Base-by-base conservation (phyloP, 1,284 basidiomycete species). In the Tetrapyrgos nigripes region DNA sequence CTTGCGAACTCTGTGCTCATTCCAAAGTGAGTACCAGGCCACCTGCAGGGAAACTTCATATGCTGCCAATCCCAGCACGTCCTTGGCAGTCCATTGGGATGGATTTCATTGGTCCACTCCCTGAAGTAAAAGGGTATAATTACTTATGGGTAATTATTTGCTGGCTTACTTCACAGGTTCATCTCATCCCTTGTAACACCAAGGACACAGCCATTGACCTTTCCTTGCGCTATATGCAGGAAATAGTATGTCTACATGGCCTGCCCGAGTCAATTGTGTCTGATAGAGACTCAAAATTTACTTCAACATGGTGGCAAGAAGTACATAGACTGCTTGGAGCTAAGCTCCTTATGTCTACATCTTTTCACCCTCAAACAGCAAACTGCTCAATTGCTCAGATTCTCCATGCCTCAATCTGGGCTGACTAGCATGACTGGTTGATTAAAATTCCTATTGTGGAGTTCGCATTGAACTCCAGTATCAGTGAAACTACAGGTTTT, bases 31-130 rank as follows among this genome's bases (percentile, higher is more conserved):
- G 31, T 0, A 65, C 55, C 21, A 44, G 59, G 2, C 23, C 40
- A 4, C 66, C 64, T 0, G 19, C 45, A 4, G 71, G 70, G 10
- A 50, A 70, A 17, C 54, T 73, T 1, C 68, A 70, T 31, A 33
- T 54, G 9, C 44, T 74, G 11, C 70, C 67, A 0, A 61, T 71
- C 0, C 68, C 70, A 68, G 31, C 69, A 8, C 60, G 64, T 53
- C 74, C 73, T 4, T n/a, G n/a, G n/a, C n/a, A n/a, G n/a, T n/a
- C n/a, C n/a, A n/a, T n/a, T n/a, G n/a, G n/a, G n/a, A n/a, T 75
- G 73, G 69, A 77, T 59, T 77, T 77, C 24, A 57, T 77, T 0
- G 71, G 74, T 0, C 76, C 74, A 9, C 68, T 73, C 27, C 71
- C 66, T 0, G 57, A 52, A 53, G 23, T 59, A 19, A 29, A 60